Evolutionary conservation across 805 yeast genomes (phyloP).

Genomic region (Sugiyamaella chiloensis): DNA sequence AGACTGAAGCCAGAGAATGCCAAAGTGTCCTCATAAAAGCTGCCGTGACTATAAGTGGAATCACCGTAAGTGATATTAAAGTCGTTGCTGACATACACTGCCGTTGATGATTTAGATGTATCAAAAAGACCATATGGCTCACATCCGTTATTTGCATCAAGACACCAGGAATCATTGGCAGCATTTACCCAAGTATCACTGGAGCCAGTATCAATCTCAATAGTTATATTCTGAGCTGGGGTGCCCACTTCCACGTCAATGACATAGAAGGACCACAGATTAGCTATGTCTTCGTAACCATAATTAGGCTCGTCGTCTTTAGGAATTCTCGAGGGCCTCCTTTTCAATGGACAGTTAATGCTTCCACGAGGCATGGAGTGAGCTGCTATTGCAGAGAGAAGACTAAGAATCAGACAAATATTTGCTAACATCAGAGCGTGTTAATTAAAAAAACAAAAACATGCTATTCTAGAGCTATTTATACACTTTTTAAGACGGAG

Average conservation of each 20-base stretch:
- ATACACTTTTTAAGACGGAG: no score
- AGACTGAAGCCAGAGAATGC: conserved; percentile 49
- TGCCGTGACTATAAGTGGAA: conserved; percentile 40
- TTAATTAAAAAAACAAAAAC: no score
- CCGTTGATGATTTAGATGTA: conserved; percentile 9
- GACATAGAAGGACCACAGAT: conserved; percentile 15
- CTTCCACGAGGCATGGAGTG: no score
- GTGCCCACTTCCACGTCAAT: conserved; percentile 38
- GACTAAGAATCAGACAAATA: no score
- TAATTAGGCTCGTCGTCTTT: no score
- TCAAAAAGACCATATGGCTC: conserved; percentile 10
- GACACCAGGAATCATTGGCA: conserved; percentile 24
- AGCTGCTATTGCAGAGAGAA: no score
- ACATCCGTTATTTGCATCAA: conserved; percentile 11
- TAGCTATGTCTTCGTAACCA: conserved; percentile 1
- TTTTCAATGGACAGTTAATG: no score
- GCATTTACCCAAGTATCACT: conserved; percentile 48
- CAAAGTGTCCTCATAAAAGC: conserved; percentile 64
- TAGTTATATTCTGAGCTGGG: conserved; percentile 41
- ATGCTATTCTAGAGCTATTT: no score
- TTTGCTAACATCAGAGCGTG: no score
- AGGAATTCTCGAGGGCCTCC: no score
- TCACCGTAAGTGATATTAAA: conserved; percentile 21
- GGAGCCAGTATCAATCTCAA: conserved; percentile 49
- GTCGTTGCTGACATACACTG: conserved; percentile 12